These are phyloP conservation scores for Pythium phragmitis DNA, from an alignment of 352 stramenopile species.

Conservation along the genomic window DNA sequence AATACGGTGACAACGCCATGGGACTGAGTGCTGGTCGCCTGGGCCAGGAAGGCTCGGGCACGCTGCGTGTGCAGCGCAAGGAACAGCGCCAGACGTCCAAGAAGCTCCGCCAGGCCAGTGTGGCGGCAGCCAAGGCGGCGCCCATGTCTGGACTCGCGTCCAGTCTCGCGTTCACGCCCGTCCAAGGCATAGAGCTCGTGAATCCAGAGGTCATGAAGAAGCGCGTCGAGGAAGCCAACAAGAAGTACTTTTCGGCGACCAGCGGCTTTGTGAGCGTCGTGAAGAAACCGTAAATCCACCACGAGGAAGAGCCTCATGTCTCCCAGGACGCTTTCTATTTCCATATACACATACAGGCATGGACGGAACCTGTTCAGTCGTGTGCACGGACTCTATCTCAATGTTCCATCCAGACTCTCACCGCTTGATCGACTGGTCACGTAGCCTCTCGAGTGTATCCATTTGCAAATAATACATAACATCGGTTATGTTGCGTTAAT, in stretches of 20 bases:
- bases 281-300: constrained; percentile 49
- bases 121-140: constrained; percentile 42
- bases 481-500: constrained; percentile 14
- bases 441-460: not conserved
- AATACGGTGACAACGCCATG: constrained; percentile 99
- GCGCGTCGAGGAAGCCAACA: constrained; percentile 92
- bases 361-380: not conserved
- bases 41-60: constrained; percentile 85
- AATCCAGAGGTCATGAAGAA: constrained; percentile 95
- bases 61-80: constrained; percentile 86
- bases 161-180: constrained; percentile 96
- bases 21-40: constrained; percentile 94
- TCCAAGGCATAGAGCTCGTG: constrained; percentile 96
- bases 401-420: too few species aligned
- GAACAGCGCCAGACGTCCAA: constrained; percentile 91
- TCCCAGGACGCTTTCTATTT: not conserved
- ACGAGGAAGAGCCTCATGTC: not conserved
- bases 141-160: constrained; percentile 91
- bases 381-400: not conserved
- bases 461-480: not conserved
- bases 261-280: constrained; percentile 96
- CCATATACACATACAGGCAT: not conserved
- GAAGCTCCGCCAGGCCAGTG: constrained; percentile 92
- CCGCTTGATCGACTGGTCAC: too few species aligned
- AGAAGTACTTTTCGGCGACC: constrained; percentile 96